Evolutionary conservation across 1,139 yeast species (phyloP).

Genomic region (Debaryomycetaceae sp.): DNA sequence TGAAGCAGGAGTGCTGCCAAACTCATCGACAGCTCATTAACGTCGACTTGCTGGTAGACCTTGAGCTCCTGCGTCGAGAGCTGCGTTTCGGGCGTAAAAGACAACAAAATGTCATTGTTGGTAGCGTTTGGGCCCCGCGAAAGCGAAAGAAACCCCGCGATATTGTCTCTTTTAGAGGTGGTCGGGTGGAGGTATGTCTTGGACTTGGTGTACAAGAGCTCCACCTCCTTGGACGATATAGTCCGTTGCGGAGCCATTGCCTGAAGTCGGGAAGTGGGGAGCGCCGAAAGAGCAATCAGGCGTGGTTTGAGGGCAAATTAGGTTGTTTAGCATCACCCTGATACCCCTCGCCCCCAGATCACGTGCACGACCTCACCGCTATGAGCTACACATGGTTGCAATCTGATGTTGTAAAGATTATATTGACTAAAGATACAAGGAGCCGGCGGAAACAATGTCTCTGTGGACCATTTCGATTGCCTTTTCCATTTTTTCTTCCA

Average conservation of each 20-base stretch:
- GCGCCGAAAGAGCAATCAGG: conserved; percentile 3
- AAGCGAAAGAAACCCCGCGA: conserved; percentile 70
- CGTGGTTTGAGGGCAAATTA: background rate
- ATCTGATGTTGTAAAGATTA: conserved; percentile 1
- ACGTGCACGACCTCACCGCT: no score
- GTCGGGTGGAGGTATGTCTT: conserved; percentile 84
- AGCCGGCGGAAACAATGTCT: conserved; percentile 95
- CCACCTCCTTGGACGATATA: conserved; percentile 24
- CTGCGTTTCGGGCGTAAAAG: conserved; percentile 74
- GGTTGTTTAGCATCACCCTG: no score
- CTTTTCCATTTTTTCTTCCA: conserved; percentile 85
- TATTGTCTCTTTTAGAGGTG: conserved; percentile 64
- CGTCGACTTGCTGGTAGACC: conserved; percentile 50
- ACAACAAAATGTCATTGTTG: conserved; percentile 56
- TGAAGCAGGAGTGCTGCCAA: conserved; percentile 9
- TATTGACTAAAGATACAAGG: conserved; percentile 60
- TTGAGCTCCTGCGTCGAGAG: conserved; percentile 44
- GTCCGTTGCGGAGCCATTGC: conserved; percentile 7
- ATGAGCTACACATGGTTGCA: conserved; percentile 1
- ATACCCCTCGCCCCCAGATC: no score
- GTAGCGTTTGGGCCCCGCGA: conserved; percentile 47
- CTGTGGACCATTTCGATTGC: conserved; percentile 84
- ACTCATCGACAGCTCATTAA: conserved; percentile 23
- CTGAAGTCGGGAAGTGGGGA: background rate
- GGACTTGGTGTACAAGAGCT: conserved; percentile 53